A percentile compares a stretch with the other conserved stretches of the same genome.
Conservation (phyloP, 176 grass and related monocot genomes). For the Juncus inflexus region DNA sequence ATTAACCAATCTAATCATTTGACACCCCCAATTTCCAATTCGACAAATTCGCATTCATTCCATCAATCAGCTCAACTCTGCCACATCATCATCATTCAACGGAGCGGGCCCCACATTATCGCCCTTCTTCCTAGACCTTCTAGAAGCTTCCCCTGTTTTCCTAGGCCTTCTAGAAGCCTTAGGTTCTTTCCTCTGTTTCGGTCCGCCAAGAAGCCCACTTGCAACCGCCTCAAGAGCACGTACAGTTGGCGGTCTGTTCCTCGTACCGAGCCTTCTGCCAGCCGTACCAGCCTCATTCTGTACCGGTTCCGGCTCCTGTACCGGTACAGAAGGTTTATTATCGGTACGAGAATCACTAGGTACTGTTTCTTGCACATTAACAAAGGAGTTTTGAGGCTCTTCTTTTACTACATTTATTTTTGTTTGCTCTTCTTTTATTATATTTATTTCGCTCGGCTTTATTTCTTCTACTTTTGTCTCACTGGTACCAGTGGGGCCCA, state of each 20-base stretch:
- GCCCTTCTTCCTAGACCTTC: slow-evolving; percentile 6
- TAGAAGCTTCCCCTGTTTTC: slow-evolving; percentile 31
- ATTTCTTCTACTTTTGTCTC: not conserved
- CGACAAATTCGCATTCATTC: slow-evolving; percentile 4
- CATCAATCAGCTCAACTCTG: slow-evolving; percentile 1
- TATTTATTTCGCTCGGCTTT: not conserved
- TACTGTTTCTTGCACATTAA: slow-evolving; percentile 35
- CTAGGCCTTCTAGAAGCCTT: slow-evolving; percentile 35
- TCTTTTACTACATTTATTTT: slow-evolving; percentile 23
- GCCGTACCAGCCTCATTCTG: slow-evolving; percentile 7
- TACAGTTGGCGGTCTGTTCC: slow-evolving; percentile 66
- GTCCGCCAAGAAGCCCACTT: slow-evolving; percentile 55
- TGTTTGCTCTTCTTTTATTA: not conserved
- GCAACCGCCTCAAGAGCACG: slow-evolving; percentile 85
- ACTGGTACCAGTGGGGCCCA: not conserved
- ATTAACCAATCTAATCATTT: slow-evolving; percentile 14
- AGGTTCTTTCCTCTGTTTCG: slow-evolving; percentile 50
- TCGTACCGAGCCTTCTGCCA: slow-evolving; percentile 65
- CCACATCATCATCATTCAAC: not conserved
- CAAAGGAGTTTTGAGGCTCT: slow-evolving; percentile 26
- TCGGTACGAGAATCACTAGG: slow-evolving; percentile 24
- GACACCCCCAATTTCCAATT: not conserved
- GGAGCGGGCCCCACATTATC: not conserved
- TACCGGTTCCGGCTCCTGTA: slow-evolving; percentile 20
- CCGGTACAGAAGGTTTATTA: slow-evolving; percentile 10